phyloP scores from a whole-genome alignment of 352 stramenopile species.

The Phytophthora chlamydospora region DNA sequence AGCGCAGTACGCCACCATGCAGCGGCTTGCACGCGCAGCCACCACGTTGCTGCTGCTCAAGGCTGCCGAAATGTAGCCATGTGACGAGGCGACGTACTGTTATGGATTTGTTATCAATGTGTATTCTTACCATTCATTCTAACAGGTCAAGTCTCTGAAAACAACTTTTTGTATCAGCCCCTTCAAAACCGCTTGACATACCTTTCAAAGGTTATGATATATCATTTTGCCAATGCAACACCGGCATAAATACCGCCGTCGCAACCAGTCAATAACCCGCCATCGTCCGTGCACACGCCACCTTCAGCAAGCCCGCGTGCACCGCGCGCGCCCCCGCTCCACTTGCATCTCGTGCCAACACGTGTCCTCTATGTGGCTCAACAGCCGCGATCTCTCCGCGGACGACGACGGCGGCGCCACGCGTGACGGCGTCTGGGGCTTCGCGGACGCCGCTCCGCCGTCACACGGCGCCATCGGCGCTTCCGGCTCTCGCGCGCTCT shows the following conservation, averaged over 20 bases:
- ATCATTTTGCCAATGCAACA: too few species aligned
- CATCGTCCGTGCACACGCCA: too few species aligned
- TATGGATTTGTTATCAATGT: too few species aligned
- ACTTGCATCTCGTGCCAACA: constrained; percentile 3
- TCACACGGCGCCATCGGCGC: constrained; percentile 51
- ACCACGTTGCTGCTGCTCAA: constrained; percentile 27
- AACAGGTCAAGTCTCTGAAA: too few species aligned
- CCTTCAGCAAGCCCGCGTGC: too few species aligned
- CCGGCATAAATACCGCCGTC: too few species aligned
- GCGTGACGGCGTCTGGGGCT: constrained; percentile 37
- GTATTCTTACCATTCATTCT: too few species aligned
- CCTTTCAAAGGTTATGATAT: too few species aligned
- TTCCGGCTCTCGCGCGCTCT: constrained; percentile 52
- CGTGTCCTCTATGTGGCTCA: constrained; percentile 41
- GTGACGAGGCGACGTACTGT: too few species aligned
- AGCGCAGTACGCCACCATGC: constrained; percentile 34
- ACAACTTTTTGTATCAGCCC: too few species aligned
- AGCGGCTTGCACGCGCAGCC: constrained; percentile 15
- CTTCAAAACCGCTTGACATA: too few species aligned
- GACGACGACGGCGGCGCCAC: constrained; percentile 29
- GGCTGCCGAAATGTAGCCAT: constrained; percentile 1
- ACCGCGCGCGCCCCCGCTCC: not conserved
- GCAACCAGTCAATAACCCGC: too few species aligned
- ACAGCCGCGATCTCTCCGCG: constrained; percentile 34
- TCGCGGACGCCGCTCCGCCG: constrained; percentile 13